Conservation (phyloP, 2,329 filamentous ascomycete species). For the Colletotrichum neosansevieriae region DNA sequence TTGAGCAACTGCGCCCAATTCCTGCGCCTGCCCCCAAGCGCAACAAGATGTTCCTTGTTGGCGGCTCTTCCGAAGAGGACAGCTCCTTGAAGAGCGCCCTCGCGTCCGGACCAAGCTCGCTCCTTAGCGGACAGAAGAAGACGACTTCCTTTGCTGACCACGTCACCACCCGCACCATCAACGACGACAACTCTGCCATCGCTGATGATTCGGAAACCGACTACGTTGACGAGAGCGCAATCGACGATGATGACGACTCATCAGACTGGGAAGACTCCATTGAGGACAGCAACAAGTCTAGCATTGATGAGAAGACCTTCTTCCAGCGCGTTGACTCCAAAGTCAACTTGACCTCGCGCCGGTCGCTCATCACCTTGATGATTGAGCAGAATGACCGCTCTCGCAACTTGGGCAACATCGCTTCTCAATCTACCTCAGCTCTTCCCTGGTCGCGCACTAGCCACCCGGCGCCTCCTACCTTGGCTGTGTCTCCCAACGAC, state of each 20-base stretch:
- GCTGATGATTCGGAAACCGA: slow-evolving; percentile 69
- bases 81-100: slow-evolving; percentile 75
- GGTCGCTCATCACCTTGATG: slow-evolving; percentile 90
- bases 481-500: slow-evolving; percentile 67
- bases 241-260: slow-evolving; percentile 76
- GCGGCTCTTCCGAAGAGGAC: slow-evolving; percentile 78
- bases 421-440: slow-evolving; percentile 76
- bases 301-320: slow-evolving; percentile 80
- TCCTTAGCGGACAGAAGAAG: slow-evolving; percentile 72
- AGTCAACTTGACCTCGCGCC: slow-evolving; percentile 84
- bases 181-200: slow-evolving; percentile 63
- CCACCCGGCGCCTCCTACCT: slow-evolving; percentile 52
- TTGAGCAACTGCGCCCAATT: slow-evolving; percentile 56
- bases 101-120: slow-evolving; percentile 56
- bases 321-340: slow-evolving; percentile 94
- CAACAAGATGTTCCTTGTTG: slow-evolving; percentile 64
- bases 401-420: slow-evolving; percentile 75
- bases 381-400: slow-evolving; percentile 81
- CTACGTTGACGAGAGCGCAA: slow-evolving; percentile 85
- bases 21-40: slow-evolving; percentile 47
- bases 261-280: slow-evolving; percentile 76
- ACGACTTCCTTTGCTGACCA: slow-evolving; percentile 85
- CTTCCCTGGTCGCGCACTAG: slow-evolving; percentile 71
- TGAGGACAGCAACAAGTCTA: slow-evolving; percentile 85
- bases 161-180: slow-evolving; percentile 75